Evolutionary conservation across 2,329 filamentous ascomycete species (phyloP).

Genomic region (Microdochium trichocladiopsis): DNA sequence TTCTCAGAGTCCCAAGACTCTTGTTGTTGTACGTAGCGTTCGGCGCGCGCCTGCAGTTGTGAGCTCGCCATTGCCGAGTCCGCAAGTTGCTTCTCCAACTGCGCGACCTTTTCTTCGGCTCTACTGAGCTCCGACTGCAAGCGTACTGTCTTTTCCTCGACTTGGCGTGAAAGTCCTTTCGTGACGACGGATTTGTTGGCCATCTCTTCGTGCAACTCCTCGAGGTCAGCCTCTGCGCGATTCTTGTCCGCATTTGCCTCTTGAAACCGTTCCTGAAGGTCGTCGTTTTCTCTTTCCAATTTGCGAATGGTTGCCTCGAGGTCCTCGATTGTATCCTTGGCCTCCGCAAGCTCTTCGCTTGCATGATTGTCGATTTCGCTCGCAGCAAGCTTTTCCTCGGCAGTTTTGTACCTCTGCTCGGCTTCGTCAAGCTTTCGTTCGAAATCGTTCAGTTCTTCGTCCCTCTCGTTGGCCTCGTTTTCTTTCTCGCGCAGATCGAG

Average conservation of each 20-base stretch:
- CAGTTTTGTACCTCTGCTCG: slow-evolving; percentile 52
- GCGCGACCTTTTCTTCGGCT: slow-evolving; percentile 37
- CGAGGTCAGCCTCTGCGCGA: slow-evolving; percentile 50
- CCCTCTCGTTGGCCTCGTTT: slow-evolving; percentile 46
- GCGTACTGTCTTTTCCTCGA: slow-evolving; percentile 62
- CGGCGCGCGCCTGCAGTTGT: slow-evolving; percentile 34
- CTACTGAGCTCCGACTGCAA: slow-evolving; percentile 60
- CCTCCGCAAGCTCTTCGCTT: slow-evolving; percentile 45
- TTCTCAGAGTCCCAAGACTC: slow-evolving; percentile 30
- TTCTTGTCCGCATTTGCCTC: slow-evolving; percentile 47
- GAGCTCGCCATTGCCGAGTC: slow-evolving; percentile 39
- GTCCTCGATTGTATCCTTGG: slow-evolving; percentile 50
- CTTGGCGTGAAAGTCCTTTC: slow-evolving; percentile 66
- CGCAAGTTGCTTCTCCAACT: slow-evolving; percentile 43
- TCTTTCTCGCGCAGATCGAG: slow-evolving; percentile 50
- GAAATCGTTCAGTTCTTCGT: slow-evolving; percentile 43
- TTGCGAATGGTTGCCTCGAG: slow-evolving; percentile 47
- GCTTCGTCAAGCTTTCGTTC: slow-evolving; percentile 38
- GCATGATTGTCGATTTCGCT: slow-evolving; percentile 50
- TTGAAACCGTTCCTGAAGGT: slow-evolving; percentile 46
- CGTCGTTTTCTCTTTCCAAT: slow-evolving; percentile 46
- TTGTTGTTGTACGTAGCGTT: slow-evolving; percentile 34
- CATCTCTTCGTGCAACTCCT: slow-evolving; percentile 69
- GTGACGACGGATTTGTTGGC: slow-evolving; percentile 72
- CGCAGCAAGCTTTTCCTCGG: slow-evolving; percentile 41